Conservation (phyloP, 768 basidiomycete species). For the Hortiboletus flavorubellus region DNA sequence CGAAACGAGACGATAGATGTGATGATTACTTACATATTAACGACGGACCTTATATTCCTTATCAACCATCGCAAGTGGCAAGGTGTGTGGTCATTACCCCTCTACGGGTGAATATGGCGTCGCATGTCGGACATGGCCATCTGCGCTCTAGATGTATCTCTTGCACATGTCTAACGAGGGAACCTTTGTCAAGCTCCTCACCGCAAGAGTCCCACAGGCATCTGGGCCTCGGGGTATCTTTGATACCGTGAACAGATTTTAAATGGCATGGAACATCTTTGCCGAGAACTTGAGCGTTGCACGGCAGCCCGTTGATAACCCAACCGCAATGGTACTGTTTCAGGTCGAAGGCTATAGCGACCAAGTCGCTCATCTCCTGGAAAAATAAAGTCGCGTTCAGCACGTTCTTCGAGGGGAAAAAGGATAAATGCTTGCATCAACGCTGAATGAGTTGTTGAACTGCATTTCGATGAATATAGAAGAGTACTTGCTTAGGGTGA, state of each 20-base stretch:
- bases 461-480: not conserved
- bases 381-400: not conserved
- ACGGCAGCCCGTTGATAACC: constrained; percentile 7
- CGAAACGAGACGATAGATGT: not conserved
- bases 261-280: constrained; percentile 17
- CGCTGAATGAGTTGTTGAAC: constrained; percentile 11
- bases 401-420: not conserved
- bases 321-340: constrained; percentile 11
- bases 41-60: not conserved
- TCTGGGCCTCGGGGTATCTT: not conserved
- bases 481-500: not conserved
- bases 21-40: constrained; percentile 1
- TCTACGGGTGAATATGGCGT: constrained; percentile 17
- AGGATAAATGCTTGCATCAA: constrained; percentile 5
- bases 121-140: constrained; percentile 25
- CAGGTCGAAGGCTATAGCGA: not conserved
- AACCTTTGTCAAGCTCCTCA: constrained; percentile 12
- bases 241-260: constrained; percentile 8
- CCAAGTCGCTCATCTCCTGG: constrained; percentile 11
- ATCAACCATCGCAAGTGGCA: constrained; percentile 4
- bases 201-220: constrained; percentile 21
- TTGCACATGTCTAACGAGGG: constrained; percentile 22
- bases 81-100: constrained; percentile 19
- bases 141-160: constrained; percentile 21
- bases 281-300: constrained; percentile 10